These are phyloP conservation scores for Rhizopogon vulgaris DNA, from an alignment of 768 basidiomycete genomes.

Conservation along the genomic window DNA sequence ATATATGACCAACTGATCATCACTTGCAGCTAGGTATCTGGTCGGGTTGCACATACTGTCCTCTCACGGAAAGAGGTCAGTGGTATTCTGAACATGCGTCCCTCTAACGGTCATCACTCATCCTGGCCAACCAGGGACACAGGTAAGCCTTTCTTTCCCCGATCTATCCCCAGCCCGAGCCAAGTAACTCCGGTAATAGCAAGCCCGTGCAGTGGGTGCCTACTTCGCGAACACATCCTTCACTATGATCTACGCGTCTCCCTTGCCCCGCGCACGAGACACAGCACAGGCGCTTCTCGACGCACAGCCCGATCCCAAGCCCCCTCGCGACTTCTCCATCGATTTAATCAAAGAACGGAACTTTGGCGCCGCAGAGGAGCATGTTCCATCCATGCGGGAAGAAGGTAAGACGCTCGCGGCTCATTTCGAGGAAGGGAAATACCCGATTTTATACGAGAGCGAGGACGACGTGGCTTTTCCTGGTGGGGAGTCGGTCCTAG, in stretches of 20 bases:
- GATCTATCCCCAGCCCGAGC: background rate
- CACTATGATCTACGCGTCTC: conserved; percentile 57
- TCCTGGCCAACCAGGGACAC: background rate
- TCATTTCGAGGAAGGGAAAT: conserved; percentile 47
- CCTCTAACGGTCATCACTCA: background rate
- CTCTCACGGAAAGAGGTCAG: conserved; percentile 1
- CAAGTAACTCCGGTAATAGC: conserved; percentile 27
- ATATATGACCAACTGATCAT: background rate
- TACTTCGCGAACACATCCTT: conserved; percentile 47
- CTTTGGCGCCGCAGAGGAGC: conserved; percentile 68
- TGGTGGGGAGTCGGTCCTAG: conserved; percentile 62
- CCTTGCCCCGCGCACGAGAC: conserved; percentile 54
- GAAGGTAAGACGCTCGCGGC: conserved; percentile 33
- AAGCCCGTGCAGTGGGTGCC: conserved; percentile 60
- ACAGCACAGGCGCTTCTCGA: conserved; percentile 55
- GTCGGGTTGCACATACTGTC: conserved; percentile 1
- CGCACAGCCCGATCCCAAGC: conserved; percentile 40
- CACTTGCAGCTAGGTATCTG: background rate
- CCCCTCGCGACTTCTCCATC: conserved; percentile 38
- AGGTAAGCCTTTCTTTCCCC: background rate
- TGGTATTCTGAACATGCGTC: background rate
- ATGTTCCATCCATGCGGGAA: conserved; percentile 29
- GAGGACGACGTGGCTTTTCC: conserved; percentile 45
- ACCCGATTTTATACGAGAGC: conserved; percentile 37
- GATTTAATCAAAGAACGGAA: conserved; percentile 52